A percentile compares a stretch with the other conserved stretches of the same genome.
Evolutionary conservation across 1,284 basidiomycete species (phyloP).

Genomic region (Hemileia vastatrix): DNA sequence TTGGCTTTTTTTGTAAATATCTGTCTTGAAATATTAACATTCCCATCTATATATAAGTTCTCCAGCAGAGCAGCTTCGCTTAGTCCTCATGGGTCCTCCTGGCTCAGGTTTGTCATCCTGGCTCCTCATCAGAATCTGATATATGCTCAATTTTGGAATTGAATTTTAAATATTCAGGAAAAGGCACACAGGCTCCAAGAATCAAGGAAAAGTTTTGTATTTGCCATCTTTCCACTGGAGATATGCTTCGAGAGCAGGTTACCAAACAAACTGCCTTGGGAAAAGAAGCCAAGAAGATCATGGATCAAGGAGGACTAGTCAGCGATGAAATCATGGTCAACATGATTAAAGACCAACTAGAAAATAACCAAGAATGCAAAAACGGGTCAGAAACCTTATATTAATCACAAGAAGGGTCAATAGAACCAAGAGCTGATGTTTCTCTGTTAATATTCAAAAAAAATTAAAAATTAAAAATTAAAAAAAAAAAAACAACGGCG

Average conservation of each 20-base stretch:
- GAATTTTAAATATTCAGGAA: too few species aligned
- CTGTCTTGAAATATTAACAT: not conserved
- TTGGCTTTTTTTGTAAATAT: not conserved
- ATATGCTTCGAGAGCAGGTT: slow-evolving; percentile 96
- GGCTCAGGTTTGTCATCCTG: too few species aligned
- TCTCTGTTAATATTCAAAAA: too few species aligned
- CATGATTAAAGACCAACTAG: slow-evolving; percentile 94
- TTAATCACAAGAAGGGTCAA: too few species aligned
- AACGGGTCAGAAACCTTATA: too few species aligned
- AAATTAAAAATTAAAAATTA: too few species aligned
- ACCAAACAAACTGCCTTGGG: slow-evolving; percentile 76
- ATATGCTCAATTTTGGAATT: too few species aligned
- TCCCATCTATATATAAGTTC: not conserved
- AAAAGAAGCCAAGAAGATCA: slow-evolving; percentile 89
- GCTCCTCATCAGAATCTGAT: too few species aligned
- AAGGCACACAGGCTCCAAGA: slow-evolving; percentile 92
- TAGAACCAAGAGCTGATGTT: too few species aligned
- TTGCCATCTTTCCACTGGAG: slow-evolving; percentile 95
- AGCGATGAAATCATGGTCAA: slow-evolving; percentile 93
- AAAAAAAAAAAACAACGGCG: too few species aligned
- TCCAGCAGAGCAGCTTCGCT: slow-evolving; percentile 18
- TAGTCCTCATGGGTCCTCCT: slow-evolving; percentile 80
- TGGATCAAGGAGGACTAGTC: slow-evolving; percentile 89
- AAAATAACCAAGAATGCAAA: slow-evolving; percentile 82
- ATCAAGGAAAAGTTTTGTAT: slow-evolving; percentile 88